A percentile compares a stretch with the other conserved stretches of the same genome.
Conservation (phyloP, 495 filamentous ascomycete genomes). For the Staphylotrichum longicolle region DNA sequence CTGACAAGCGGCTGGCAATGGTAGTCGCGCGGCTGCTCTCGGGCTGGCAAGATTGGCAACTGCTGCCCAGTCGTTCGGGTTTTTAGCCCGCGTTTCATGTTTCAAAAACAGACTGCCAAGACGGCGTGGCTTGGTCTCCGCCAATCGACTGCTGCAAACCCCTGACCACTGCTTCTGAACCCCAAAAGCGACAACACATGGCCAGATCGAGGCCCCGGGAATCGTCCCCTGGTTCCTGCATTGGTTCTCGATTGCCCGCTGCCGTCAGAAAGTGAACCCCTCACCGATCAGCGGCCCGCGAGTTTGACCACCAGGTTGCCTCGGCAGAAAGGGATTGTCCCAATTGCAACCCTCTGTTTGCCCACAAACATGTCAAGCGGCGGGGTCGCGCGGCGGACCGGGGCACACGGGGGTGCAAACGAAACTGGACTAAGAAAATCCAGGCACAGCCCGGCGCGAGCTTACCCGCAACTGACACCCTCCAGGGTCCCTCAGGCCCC, state of each 20-base stretch:
- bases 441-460: background rate
- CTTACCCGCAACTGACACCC: background rate
- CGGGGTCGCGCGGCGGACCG: no score
- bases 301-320: background rate
- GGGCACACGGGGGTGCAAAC: background rate
- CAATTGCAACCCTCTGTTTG: slow-evolving; percentile 12
- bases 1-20: background rate
- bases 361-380: background rate
- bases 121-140: slow-evolving; percentile 14
- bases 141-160: slow-evolving; percentile 16
- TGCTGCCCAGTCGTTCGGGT: background rate
- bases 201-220: background rate
- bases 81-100: slow-evolving; percentile 22
- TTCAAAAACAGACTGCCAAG: slow-evolving; percentile 13
- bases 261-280: slow-evolving; percentile 9
- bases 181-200: background rate
- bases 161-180: slow-evolving; percentile 6
- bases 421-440: background rate
- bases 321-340: slow-evolving; percentile 1
- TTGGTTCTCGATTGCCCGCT: slow-evolving; percentile 4
- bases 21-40: slow-evolving; percentile 14
- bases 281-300: background rate
- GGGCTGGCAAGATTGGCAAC: background rate
- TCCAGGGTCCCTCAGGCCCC: background rate
- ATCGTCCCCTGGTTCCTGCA: slow-evolving; percentile 1